Evolutionary conservation across 108 stramenopile species (phyloP), one percentile per base, ranked within the genome.

Genomic region (Skeletonema menzelii): DNA sequence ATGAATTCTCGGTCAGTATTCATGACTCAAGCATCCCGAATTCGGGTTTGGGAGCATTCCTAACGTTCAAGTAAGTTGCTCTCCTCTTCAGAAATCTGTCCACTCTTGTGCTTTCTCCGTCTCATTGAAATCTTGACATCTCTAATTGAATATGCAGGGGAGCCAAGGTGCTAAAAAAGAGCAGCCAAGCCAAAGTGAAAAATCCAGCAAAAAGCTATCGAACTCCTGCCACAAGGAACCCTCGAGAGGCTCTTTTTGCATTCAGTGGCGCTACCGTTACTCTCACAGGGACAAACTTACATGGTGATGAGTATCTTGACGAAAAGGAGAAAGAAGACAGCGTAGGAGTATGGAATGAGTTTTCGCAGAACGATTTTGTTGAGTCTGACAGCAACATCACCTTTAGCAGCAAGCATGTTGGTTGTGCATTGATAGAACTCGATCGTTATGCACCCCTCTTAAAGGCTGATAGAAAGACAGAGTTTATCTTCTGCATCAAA

Each of bases 11-110:
- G 34, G 61, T 82, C 24, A 73, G 12, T 40, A 46, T 78, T 4
- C 30, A 19, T n/a, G 31, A 77, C 17, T 82, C 81, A 26, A n/a
- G 8, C 13, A 30, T 38, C 30, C 70, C 65, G 13, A 20, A 49
- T 30, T 61, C 72, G 11, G 81, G 81, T 15, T 70, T 78, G n/a
- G 76, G 81, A 28, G 76, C 81, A 3, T 82, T 82, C 34, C 63
- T 82, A 17, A 78, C 81, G 19, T 79, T 40, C 61, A 46, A 56
- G 72, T 72, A 72, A 72, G 72, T 47, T 20, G 5, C 24, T 24
- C 40, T 22, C 26, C 20, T 37, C 32, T 58, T 37, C 35, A 2
- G 3, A 53, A 22, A 55, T 31, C 17, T 19, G 17, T 2, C 17
- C 8, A 47, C 37, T 59, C 27, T 7, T 28, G 30, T 7, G 42